Base-by-base conservation (phyloP, 2,329 filamentous ascomycete genomes). In the Ophiocordyceps australis region DNA sequence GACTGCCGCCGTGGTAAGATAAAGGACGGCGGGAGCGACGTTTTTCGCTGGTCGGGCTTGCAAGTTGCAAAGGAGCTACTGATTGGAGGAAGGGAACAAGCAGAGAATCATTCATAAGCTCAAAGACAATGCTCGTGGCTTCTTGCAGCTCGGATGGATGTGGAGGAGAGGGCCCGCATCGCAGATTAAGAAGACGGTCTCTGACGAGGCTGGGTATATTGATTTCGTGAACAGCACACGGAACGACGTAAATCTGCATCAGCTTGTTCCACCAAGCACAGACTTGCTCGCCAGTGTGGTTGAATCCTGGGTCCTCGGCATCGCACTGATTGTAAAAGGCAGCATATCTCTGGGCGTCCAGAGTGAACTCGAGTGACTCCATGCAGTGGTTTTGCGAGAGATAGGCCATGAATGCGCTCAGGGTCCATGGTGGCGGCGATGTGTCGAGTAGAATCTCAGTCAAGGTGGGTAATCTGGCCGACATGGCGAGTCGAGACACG, bases 31-130 rank as follows among this genome's bases (percentile, higher is more conserved):
- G 30, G 7, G 29, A 31, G 3, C 28, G 27, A 15, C 32, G 28
- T n/a, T 21, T 9, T 7, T 55, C 53, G 15, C 58, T 50, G 11
- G 36, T 30, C 8, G 40, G 35, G 11, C 40, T 38, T 9, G 56
- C 52, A 2, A 48, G 39, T 27, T 47, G 50, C 26, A 38, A 37
- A 2, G 54, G 42, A 5, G 53, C 40, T n/a, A 65, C 52, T 1
- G 64, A 66, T 34, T 93, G 86, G 28, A 95, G 62, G 45, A 95
- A 98, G 0, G 86, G 85, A 1, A 93, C 74, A 26, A 95, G 61
- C 1, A 95, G 80, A 4, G 85, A 94, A 46, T 95, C 89, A 40
- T 93, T 91, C 85, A 98, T 95, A 29, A 98, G 59, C 38, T 95
- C 89, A 47, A 86, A 85, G 21, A 94, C 80, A 32, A 93, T 91